Evolutionary conservation across 805 yeast genomes (phyloP), one percentile per base, ranked within the genome.

Genomic region (Yamadazyma philogaea): DNA sequence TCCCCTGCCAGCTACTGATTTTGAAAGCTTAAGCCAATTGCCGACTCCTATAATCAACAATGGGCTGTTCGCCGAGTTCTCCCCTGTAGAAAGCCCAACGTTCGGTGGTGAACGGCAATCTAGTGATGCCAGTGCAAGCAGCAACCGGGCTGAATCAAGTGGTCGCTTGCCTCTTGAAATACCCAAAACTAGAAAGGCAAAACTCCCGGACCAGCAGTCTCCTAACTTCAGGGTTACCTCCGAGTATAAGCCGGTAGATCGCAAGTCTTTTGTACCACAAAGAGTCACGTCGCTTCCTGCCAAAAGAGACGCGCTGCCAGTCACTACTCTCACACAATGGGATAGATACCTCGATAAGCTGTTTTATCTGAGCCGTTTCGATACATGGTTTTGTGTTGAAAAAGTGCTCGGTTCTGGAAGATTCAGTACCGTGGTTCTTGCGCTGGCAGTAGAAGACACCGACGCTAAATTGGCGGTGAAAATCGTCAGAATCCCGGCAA

Each of bases 391-490:
- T 27, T 40, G 42, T 27, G 57, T 51, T 40, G 48, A 37, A 1
- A 46, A 50, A 21, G 45, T 73, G 33, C 66, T 85, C 4, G 95
- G 95, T 1, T 52, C 66, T 16, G 95, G 95, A 0, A 75, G 81
- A 21, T 85, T 84, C 59, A 81, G 88, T 57, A 72, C 70, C 6
- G 93, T 85, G 8, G 70, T 77, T 14, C 53, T 77, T 12, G 84
- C 77, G 5, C 59, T 60, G 30, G 52, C 63, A 2, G 36, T 59
- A 0, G 60, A 57, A 11, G 47, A 51, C 17, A 40, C 37, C 4
- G 28, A 14, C 7, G 30, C 45, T 12, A 42, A 56, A 19, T 82
- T 82, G 3, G 97, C 97, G 0, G 74, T 91, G 28, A 91, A 91
- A 59, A 75, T 86, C 14, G 66, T 77, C 12, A 45, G 58, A 4